phyloP scores from a whole-genome alignment of 306 rosid species.

The Mucuna pruriens region DNA sequence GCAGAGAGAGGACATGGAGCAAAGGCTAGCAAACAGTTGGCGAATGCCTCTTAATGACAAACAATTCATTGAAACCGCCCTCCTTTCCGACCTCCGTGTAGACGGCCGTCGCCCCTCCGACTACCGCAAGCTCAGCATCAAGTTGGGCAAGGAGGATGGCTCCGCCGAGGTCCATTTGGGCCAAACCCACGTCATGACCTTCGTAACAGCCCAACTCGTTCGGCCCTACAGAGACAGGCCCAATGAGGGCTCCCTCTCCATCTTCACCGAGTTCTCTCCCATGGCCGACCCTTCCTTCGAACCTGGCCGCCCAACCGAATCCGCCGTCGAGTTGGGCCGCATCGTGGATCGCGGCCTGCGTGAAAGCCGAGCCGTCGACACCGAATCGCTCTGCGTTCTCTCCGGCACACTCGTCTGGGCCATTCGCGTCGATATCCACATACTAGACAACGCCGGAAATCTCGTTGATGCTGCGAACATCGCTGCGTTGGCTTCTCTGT shows the following conservation, averaged over 20 bases:
- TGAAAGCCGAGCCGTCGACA: constrained; percentile 88
- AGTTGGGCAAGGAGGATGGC: constrained; percentile 73
- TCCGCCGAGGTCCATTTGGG: constrained; percentile 82
- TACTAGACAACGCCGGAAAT: constrained; percentile 89
- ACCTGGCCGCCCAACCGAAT: constrained; percentile 80
- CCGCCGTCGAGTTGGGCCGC: constrained; percentile 82
- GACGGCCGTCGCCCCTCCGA: constrained; percentile 94
- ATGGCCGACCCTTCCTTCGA: constrained; percentile 97
- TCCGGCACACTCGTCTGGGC: constrained; percentile 88
- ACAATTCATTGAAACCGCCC: constrained; percentile 69
- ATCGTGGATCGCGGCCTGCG: constrained; percentile 83
- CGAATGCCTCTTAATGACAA: constrained; percentile 63
- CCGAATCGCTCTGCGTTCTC: constrained; percentile 80
- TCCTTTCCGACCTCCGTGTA: constrained; percentile 64
- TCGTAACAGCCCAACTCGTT: constrained; percentile 70
- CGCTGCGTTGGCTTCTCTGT: constrained; percentile 82
- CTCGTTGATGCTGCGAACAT: constrained; percentile 92
- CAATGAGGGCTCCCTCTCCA: constrained; percentile 85
- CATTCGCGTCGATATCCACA: constrained; percentile 79
- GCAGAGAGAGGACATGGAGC: constrained; percentile 83
- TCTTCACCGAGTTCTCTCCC: constrained; percentile 89
- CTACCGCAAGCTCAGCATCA: constrained; percentile 69
- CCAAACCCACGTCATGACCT: constrained; percentile 74
- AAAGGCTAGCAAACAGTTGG: constrained; percentile 69
- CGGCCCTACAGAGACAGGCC: constrained; percentile 89